Evolutionary conservation across 805 yeast species (phyloP).

Genomic region (Kodamaea kaohsiungensis): DNA sequence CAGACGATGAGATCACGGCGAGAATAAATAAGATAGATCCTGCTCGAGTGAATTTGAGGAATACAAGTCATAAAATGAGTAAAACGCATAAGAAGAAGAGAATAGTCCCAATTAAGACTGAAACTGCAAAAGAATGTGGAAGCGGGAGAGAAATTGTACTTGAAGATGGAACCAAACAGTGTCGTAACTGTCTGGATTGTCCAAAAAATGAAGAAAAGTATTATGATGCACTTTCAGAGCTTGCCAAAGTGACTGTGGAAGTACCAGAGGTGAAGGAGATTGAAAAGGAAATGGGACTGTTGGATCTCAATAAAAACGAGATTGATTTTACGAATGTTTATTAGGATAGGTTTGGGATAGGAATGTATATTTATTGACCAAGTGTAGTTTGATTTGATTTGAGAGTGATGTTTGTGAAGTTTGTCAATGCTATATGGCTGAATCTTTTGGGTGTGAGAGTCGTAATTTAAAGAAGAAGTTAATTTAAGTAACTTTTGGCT

Average conservation of each 20-base stretch:
- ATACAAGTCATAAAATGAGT: neutral
- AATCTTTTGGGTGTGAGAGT: too few relatives aligned
- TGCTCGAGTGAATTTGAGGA: neutral
- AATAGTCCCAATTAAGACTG: neutral
- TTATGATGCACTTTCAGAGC: constrained; percentile 2
- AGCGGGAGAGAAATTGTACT: constrained; percentile 8
- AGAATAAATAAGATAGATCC: constrained; percentile 13
- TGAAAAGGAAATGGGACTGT: neutral
- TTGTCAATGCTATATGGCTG: too few relatives aligned
- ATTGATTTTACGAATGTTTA: constrained; percentile 7
- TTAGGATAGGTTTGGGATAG: neutral
- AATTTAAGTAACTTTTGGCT: too few relatives aligned
- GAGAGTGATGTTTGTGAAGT: too few relatives aligned
- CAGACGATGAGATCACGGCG: constrained; percentile 16
- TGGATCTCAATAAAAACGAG: constrained; percentile 8
- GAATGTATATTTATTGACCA: neutral
- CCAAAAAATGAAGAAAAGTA: constrained; percentile 16
- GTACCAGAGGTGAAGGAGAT: constrained; percentile 8
- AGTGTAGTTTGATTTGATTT: too few relatives aligned
- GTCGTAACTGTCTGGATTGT: constrained; percentile 35
- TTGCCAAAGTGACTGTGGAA: constrained; percentile 12
- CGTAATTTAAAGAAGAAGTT: too few relatives aligned
- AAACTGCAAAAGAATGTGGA: constrained; percentile 12
- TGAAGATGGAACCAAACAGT: constrained; percentile 20
- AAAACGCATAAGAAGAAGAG: neutral